Base-by-base conservation (phyloP, 75 land plant genomes). In the Sequoia sempervirens region DNA sequence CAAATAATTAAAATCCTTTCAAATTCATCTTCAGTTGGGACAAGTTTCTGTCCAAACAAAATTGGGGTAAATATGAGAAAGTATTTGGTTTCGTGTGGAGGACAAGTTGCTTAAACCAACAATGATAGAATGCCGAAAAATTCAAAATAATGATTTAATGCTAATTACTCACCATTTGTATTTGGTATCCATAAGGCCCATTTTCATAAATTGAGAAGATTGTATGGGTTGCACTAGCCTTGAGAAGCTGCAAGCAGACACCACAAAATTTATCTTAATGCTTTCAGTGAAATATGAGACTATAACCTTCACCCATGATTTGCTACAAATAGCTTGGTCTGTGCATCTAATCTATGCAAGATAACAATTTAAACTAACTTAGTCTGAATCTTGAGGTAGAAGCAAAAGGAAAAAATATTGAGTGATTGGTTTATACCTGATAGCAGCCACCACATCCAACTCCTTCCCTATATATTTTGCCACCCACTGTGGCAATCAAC, bases 181-280 rank as follows among this genome's bases (percentile, higher is more conserved):
- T 79, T 93, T 91, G 4, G 91, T 83, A 41, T 91, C 92, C 3
- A 85, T 88, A 79, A 87, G 68, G 1, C 94, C 94, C 17, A 80
- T 69, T 36, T 82, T 85, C 45, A 75, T 69, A 34, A 92, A 34
- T 0, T 84, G 37, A 13, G 20, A 81, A 43, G 0, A 34, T 34
- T 34, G 0, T 34, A 0, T 34, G 36, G 36, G 36, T 34, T 0
- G 36, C 36, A 34, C 89, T 88, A 92, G 85, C 82, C 86, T 88
- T 82, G 2, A 54, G 82, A 92, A 92, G 80, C 89, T 88, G 52
- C 81, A 82, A 66, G 81, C 72, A 68, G 88, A 88, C 20, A 92
- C 86, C 83, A 92, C 89, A 80, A 90, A 88, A 81, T 86, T 92
- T 4, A 91, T 92, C 53, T 70, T 34, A n/a, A n/a, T 81, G 58